Evolutionary conservation across 257 asterid species (phyloP).

Genomic region (Mitragyna speciosa): DNA sequence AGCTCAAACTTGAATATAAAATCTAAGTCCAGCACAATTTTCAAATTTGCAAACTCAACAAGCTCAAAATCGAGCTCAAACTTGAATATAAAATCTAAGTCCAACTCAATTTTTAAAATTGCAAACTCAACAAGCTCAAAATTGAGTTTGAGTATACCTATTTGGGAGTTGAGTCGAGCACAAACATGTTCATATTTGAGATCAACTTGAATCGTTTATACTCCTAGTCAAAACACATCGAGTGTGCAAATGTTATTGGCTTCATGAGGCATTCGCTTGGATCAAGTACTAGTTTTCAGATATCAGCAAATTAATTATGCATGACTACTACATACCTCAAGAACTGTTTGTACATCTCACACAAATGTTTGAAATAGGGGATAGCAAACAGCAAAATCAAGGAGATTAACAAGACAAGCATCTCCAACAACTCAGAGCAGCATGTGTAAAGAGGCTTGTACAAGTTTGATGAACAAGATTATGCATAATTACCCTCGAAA

Average conservation of each 20-base stretch:
- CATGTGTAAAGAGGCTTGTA: neutral
- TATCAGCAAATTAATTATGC: neutral
- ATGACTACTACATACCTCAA: neutral
- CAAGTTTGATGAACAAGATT: neutral
- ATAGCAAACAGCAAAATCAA: neutral
- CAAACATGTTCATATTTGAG: no score
- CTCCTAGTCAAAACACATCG: no score
- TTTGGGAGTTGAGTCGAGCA: no score
- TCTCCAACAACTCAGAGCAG: neutral
- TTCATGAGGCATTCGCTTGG: neutral
- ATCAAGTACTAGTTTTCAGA: neutral
- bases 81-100: no score
- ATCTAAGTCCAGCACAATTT: no score
- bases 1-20: no score
- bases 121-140: no score
- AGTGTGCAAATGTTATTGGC: neutral
- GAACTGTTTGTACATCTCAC: neutral
- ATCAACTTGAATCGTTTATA: no score
- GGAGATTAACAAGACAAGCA: neutral
- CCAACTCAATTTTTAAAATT: no score
- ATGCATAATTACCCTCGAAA: neutral
- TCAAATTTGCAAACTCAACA: no score
- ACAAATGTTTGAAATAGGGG: neutral
- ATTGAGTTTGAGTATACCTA: no score
- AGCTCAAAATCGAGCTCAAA: no score